phyloP scores from a whole-genome alignment of 495 filamentous ascomycete species.

The Lasiosphaeria miniovina region DNA sequence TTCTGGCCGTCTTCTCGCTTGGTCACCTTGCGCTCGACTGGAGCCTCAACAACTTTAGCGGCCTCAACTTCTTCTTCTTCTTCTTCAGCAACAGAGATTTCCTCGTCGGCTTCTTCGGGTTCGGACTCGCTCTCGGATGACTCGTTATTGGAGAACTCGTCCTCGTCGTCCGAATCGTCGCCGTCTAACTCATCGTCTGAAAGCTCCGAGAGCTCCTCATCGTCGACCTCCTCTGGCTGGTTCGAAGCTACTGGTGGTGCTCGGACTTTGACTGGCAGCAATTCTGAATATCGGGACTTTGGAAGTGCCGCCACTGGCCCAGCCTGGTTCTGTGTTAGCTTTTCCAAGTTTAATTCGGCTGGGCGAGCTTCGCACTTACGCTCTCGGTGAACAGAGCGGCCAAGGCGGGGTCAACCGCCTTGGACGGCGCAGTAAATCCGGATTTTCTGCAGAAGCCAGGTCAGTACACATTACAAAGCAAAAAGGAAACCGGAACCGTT shows the following conservation, averaged over 20 bases:
- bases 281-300: conserved; percentile 46
- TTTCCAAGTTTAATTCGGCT: not conserved
- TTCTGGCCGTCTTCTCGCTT: conserved; percentile 41
- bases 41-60: conserved; percentile 28
- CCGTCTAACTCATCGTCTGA: conserved; percentile 37
- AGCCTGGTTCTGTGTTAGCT: conserved; percentile 47
- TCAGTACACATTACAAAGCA: conserved; percentile 1
- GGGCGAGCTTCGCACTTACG: conserved; percentile 63
- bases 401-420: conserved; percentile 69
- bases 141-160: conserved; percentile 30
- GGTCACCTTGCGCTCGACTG: conserved; percentile 22
- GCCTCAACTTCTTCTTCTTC: conserved; percentile 36
- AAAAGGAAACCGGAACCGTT: not conserved
- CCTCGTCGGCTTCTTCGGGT: conserved; percentile 11
- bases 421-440: conserved; percentile 35
- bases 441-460: conserved; percentile 26
- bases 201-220: conserved; percentile 28
- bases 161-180: conserved; percentile 33
- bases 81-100: conserved; percentile 30
- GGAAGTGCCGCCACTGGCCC: conserved; percentile 63
- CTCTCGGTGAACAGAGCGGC: conserved; percentile 78
- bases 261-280: conserved; percentile 28
- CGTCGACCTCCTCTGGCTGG: conserved; percentile 5
- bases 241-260: conserved; percentile 11
- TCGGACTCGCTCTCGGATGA: conserved; percentile 28